phyloP scores from a whole-genome alignment of 805 yeast species.

The Candida nanaspora region DNA sequence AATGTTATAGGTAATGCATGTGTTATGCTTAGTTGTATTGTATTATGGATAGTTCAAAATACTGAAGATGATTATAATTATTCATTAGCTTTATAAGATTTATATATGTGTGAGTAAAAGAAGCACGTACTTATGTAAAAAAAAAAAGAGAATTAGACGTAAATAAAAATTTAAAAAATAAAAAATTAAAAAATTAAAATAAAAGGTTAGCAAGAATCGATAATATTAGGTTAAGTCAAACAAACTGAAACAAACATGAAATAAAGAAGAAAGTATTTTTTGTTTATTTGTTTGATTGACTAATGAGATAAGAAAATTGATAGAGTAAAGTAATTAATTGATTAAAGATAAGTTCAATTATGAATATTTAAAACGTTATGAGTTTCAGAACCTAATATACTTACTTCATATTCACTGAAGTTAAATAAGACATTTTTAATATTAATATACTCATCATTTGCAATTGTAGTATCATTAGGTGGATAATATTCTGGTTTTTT shows the following conservation, averaged over 20 bases:
- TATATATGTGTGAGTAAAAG: not conserved
- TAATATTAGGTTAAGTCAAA: too few species aligned
- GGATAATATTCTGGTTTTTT: not conserved
- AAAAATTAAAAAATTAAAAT: not conserved
- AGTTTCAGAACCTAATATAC: constrained; percentile 20
- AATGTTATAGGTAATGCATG: constrained; percentile 75
- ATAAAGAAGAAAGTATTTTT: too few species aligned
- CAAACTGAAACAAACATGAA: too few species aligned
- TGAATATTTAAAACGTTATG: not conserved
- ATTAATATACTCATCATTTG: constrained; percentile 27
- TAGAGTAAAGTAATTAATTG: not conserved
- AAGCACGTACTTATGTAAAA: not conserved
- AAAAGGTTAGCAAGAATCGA: too few species aligned
- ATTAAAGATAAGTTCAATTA: too few species aligned
- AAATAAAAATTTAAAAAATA: not conserved
- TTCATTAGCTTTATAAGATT: constrained; percentile 52
- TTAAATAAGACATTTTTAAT: constrained; percentile 47
- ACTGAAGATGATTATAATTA: constrained; percentile 95
- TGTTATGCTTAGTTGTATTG: constrained; percentile 82
- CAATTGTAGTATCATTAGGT: not conserved
- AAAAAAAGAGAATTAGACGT: too few species aligned
- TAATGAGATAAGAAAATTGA: not conserved
- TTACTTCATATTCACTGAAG: constrained; percentile 59
- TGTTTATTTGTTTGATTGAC: too few species aligned
- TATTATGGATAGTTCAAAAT: constrained; percentile 91